Conservation (phyloP, 2,329 filamentous ascomycete species). For the Neonectria sp. region DNA sequence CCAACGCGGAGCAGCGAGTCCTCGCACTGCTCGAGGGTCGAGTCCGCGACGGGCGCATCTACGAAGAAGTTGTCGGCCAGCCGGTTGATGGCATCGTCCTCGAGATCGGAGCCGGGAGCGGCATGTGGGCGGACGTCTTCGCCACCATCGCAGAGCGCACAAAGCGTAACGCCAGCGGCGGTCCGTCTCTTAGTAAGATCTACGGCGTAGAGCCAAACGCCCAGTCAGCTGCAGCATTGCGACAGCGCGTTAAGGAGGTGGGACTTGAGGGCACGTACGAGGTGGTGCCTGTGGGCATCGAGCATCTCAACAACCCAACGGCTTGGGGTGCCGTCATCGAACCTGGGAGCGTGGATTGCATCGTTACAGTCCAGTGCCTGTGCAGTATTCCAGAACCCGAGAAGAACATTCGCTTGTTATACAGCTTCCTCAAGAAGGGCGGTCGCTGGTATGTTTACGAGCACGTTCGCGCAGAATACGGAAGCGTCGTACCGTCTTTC, state of each 20-base stretch:
- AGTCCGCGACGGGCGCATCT: conserved; percentile 54
- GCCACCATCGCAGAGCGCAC: conserved; percentile 45
- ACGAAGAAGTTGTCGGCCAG: conserved; percentile 51
- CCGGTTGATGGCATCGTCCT: conserved; percentile 68
- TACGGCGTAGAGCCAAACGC: conserved; percentile 77
- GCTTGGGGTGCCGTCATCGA: conserved; percentile 64
- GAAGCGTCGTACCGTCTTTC: conserved; percentile 57
- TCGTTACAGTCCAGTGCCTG: conserved; percentile 73
- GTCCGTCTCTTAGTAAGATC: conserved; percentile 57
- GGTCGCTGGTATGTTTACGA: conserved; percentile 76
- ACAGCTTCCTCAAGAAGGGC: conserved; percentile 71
- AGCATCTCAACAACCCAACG: conserved; percentile 63
- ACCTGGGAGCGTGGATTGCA: conserved; percentile 69
- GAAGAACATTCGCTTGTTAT: conserved; percentile 68
- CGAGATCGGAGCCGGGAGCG: conserved; percentile 74
- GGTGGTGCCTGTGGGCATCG: conserved; percentile 74
- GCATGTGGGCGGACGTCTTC: conserved; percentile 73
- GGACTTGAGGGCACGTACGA: conserved; percentile 72
- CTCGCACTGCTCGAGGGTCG: conserved; percentile 69
- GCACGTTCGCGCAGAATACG: conserved; percentile 64
- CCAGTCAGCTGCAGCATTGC: conserved; percentile 65
- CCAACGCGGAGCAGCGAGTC: conserved; percentile 59
- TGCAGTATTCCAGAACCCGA: conserved; percentile 75
- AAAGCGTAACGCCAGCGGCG: conserved; percentile 31
- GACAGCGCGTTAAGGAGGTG: conserved; percentile 62